Evolutionary conservation across 2,329 filamentous ascomycete species (phyloP).

Genomic region (Fusarium coffeatum): DNA sequence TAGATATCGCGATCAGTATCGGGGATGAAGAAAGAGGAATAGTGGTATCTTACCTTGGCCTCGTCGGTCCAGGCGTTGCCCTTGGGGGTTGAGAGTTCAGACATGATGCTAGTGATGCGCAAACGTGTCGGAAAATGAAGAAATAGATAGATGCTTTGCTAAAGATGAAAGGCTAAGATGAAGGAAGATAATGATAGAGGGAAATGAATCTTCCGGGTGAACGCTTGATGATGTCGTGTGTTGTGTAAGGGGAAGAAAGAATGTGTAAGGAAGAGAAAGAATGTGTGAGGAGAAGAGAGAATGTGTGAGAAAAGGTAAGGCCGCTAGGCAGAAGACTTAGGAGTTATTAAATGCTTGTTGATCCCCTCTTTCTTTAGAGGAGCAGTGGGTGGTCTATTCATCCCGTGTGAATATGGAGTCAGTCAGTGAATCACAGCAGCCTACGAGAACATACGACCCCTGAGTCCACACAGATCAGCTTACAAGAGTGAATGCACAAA

Average conservation of each 20-base stretch:
- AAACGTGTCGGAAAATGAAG: too few species aligned
- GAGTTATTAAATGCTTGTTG: too few species aligned
- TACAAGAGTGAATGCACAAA: background rate
- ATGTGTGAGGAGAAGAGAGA: background rate
- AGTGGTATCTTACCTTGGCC: conserved; percentile 47
- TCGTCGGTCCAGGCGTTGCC: conserved; percentile 54
- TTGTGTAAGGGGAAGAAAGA: background rate
- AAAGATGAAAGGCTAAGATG: background rate
- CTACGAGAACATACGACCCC: too few species aligned
- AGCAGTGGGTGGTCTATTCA: background rate
- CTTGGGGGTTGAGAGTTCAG: conserved; percentile 31
- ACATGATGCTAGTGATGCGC: conserved; percentile 38
- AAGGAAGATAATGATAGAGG: background rate
- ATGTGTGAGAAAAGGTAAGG: background rate
- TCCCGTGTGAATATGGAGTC: background rate
- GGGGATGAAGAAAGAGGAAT: background rate
- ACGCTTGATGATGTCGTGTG: too few species aligned
- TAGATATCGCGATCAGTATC: conserved; percentile 19
- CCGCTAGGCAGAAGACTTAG: background rate
- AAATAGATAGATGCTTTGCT: background rate
- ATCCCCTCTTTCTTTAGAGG: too few species aligned
- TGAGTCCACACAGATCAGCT: background rate
- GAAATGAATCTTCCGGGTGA: background rate
- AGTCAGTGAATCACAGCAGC: background rate
- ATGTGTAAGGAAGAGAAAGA: background rate